phyloP scores from a whole-genome alignment of 2,329 filamentous ascomycete genomes.

The Hirsutella minnesotensis region DNA sequence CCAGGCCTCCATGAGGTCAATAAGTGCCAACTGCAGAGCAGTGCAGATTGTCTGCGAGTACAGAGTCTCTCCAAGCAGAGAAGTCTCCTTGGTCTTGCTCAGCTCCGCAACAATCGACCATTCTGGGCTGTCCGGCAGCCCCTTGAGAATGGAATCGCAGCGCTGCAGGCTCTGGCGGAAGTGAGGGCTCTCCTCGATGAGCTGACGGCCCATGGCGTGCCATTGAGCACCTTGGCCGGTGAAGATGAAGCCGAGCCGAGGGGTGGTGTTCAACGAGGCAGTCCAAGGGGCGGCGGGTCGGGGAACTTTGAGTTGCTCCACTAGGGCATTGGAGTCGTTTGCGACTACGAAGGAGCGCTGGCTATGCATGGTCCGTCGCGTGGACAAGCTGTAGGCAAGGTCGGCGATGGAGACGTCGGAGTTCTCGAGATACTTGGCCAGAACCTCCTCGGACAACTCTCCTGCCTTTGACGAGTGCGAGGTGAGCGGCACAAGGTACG shows the following conservation, averaged over 20 bases:
- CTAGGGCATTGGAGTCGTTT: conserved; percentile 4
- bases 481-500: conserved; percentile 11
- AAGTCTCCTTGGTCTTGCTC: conserved; percentile 15
- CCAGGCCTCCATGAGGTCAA: conserved; percentile 22
- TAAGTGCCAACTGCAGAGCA: conserved; percentile 26
- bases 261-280: conserved; percentile 6
- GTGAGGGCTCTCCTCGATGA: conserved; percentile 14
- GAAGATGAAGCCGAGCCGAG: conserved; percentile 12
- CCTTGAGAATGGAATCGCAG: conserved; percentile 15
- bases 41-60: conserved; percentile 25
- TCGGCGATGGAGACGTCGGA: conserved; percentile 7
- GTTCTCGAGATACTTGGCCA: conserved; percentile 7
- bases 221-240: conserved; percentile 16
- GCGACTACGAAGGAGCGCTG: conserved; percentile 14
- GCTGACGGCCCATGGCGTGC: conserved; percentile 12
- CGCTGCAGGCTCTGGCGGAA: conserved; percentile 15
- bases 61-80: conserved; percentile 9
- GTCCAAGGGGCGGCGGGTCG: conserved; percentile 10
- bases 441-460: conserved; percentile 9
- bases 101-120: conserved; percentile 20
- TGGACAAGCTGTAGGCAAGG: conserved; percentile 11
- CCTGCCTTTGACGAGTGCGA: conserved; percentile 11
- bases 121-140: conserved; percentile 7
- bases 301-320: conserved; percentile 8
- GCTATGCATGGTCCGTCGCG: conserved; percentile 10